phyloP scores from a whole-genome alignment of 2,329 filamentous ascomycete genomes.

The Aspergillus uvarum region DNA sequence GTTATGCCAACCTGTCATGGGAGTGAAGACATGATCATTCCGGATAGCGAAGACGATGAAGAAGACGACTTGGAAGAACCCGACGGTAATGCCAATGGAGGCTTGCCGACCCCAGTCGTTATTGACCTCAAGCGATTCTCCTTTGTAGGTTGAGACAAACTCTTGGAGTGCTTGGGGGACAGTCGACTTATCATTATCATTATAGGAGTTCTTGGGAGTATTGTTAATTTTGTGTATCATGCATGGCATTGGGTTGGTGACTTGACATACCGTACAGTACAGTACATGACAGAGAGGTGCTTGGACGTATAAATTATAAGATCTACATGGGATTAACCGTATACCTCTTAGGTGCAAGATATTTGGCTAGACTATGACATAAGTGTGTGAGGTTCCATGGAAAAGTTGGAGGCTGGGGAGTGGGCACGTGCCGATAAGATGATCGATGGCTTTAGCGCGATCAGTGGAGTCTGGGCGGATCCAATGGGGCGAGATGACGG shows the following conservation, averaged over 20 bases:
- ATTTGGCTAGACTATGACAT: too few species aligned
- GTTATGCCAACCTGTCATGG: conserved; percentile 33
- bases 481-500: conserved; percentile 6
- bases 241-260: not conserved
- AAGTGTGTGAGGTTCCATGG: too few species aligned
- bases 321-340: conserved; percentile 1
- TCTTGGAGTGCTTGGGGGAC: not conserved
- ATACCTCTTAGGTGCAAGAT: not conserved
- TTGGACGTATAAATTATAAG: conserved; percentile 6
- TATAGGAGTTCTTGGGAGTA: conserved; percentile 7
- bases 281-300: not conserved
- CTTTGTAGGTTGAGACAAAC: conserved; percentile 23
- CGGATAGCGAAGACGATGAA: conserved; percentile 51
- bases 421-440: conserved; percentile 15
- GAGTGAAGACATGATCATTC: conserved; percentile 55
- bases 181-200: not conserved
- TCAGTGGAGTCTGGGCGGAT: conserved; percentile 4
- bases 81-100: not conserved
- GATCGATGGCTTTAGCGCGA: conserved; percentile 14
- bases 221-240: not conserved
- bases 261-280: not conserved
- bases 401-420: conserved; percentile 17
- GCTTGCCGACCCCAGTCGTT: conserved; percentile 12
- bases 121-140: conserved; percentile 41
- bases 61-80: conserved; percentile 15